A percentile compares a stretch with the other conserved stretches of the same genome.
Evolutionary conservation across 2,329 filamentous ascomycete species (phyloP).

Genomic region (Nannizziopsis arthrosporioides): DNA sequence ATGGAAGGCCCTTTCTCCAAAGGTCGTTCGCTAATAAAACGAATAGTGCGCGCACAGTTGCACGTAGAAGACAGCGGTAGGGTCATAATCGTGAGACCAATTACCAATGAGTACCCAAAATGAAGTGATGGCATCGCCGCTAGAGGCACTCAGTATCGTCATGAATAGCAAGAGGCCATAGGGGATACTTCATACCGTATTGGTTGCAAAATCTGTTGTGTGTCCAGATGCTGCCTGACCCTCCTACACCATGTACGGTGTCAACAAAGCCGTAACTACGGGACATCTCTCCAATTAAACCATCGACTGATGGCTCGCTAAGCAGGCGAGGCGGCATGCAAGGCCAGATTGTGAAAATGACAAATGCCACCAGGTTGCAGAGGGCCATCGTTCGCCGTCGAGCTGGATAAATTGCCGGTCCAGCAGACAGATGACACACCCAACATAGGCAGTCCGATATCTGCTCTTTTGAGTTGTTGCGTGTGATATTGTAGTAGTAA

Average conservation of each 20-base stretch:
- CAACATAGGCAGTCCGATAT: constrained; percentile 21
- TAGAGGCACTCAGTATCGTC: constrained; percentile 20
- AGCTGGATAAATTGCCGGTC: constrained; percentile 44
- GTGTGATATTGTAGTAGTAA: constrained; percentile 58
- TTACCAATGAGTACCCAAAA: constrained; percentile 63
- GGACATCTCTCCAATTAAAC: constrained; percentile 45
- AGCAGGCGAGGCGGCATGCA: constrained; percentile 50
- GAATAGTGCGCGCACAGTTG: constrained; percentile 29
- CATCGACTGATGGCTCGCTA: constrained; percentile 43
- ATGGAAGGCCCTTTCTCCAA: constrained; percentile 25
- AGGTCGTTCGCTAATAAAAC: constrained; percentile 22
- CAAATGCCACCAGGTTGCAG: constrained; percentile 49
- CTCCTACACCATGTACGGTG: constrained; percentile 46
- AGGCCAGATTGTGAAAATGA: constrained; percentile 48
- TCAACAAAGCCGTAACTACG: constrained; percentile 50
- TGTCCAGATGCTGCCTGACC: constrained; percentile 59
- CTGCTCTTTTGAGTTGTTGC: constrained; percentile 38
- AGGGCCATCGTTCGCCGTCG: constrained; percentile 46
- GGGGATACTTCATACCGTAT: constrained; percentile 42
- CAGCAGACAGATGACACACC: constrained; percentile 34
- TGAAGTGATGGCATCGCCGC: constrained; percentile 65
- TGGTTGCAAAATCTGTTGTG: constrained; percentile 64
- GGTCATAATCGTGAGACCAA: constrained; percentile 56
- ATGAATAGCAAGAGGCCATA: constrained; percentile 3
- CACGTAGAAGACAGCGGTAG: constrained; percentile 50